These are phyloP conservation scores for Chaetomiaceae sp. DNA, from an alignment of 2,329 filamentous ascomycete genomes.

Conservation along the genomic window DNA sequence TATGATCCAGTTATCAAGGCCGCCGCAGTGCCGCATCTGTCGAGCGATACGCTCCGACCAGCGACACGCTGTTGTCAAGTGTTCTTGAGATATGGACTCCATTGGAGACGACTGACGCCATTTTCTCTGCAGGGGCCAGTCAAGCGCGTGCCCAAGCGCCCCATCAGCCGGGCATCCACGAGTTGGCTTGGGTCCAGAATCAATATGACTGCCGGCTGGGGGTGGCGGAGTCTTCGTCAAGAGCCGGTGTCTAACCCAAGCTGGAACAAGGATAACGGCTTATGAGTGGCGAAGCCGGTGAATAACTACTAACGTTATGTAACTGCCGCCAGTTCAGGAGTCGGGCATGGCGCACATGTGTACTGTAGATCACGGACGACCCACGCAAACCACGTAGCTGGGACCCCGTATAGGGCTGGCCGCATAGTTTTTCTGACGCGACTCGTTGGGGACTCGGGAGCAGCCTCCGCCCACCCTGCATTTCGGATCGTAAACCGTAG, in stretches of 20 bases:
- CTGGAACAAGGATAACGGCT: conserved; percentile 1
- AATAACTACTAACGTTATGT: too few species aligned
- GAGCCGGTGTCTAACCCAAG: not conserved
- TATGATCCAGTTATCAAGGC: not conserved
- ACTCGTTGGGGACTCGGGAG: too few species aligned
- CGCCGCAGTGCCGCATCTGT: not conserved
- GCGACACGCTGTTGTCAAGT: not conserved
- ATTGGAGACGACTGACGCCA: not conserved
- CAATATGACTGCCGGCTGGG: conserved; percentile 9
- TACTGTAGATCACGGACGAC: not conserved
- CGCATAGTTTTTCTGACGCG: not conserved
- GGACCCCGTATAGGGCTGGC: conserved; percentile 6
- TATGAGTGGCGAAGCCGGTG: not conserved
- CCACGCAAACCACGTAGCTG: conserved; percentile 1
- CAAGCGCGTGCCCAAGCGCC: not conserved
- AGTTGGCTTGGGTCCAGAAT: not conserved
- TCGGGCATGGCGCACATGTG: not conserved
- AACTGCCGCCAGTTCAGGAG: not conserved
- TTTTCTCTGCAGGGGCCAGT: not conserved
- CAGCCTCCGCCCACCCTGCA: not conserved
- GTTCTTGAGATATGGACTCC: too few species aligned
- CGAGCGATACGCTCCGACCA: not conserved
- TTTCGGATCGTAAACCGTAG: not conserved
- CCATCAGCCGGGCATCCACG: not conserved
- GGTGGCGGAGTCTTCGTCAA: conserved; percentile 14